phyloP scores from a whole-genome alignment of 1,284 basidiomycete genomes.

The Leccinum fuscescens region DNA sequence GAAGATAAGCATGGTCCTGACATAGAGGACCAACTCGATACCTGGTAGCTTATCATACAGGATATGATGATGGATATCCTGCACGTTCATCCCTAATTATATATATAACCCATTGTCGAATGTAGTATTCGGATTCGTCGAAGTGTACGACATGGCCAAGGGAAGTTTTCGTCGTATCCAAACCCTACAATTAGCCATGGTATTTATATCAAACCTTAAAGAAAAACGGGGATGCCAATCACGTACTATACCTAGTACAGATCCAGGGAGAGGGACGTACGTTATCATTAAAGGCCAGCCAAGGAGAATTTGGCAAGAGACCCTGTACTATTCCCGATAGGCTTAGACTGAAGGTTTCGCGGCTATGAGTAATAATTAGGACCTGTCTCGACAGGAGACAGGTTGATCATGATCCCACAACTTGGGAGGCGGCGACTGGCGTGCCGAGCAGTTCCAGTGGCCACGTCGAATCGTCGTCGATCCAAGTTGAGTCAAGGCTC shows the following conservation, averaged over 20 bases:
- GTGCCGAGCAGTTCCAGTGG: no score
- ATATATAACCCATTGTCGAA: background rate
- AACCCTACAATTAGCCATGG: background rate
- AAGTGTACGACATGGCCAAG: background rate
- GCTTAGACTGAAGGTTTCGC: no score
- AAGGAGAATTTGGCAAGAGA: background rate
- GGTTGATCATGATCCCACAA: no score
- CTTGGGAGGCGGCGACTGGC: no score
- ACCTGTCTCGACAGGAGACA: no score
- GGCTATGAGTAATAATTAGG: no score
- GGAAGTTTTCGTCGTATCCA: background rate
- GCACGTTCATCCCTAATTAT: background rate
- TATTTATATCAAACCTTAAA: background rate
- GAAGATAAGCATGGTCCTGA: constrained; percentile 9
- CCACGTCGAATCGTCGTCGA: no score
- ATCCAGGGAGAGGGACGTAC: background rate
- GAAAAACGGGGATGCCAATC: no score
- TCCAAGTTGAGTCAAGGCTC: no score
- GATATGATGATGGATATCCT: background rate
- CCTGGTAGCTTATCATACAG: constrained; percentile 2
- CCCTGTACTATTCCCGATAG: background rate
- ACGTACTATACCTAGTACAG: no score
- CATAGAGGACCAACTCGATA: constrained; percentile 10
- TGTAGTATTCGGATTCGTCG: background rate
- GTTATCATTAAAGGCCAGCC: background rate